A percentile compares a stretch with the other conserved stretches of the same genome.
Conservation (phyloP, 306 rosid species). For the Prunus mongolica region DNA sequence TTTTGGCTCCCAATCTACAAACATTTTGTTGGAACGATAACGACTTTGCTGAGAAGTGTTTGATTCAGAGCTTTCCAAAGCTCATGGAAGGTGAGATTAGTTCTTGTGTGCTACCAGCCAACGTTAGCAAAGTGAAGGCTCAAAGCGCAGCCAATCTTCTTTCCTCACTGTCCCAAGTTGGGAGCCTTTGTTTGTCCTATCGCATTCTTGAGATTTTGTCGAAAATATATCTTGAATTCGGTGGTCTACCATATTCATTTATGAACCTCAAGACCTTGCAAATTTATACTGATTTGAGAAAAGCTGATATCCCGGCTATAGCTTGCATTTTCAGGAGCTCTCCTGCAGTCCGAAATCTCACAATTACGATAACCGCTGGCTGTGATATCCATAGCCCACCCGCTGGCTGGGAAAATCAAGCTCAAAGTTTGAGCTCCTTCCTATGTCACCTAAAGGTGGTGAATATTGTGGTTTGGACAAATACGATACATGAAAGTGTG, state of each 20-base stretch:
- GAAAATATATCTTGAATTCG: no score
- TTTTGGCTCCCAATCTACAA: no score
- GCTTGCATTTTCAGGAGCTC: background rate
- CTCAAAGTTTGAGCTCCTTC: background rate
- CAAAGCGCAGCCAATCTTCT: no score
- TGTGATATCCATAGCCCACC: no score
- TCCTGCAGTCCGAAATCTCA: background rate
- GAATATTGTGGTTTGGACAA: background rate
- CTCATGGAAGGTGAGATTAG: background rate
- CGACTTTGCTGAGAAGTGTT: no score
- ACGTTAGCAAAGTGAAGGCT: background rate
- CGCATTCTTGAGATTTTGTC: no score
- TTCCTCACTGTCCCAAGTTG: no score
- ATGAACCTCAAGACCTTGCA: background rate
- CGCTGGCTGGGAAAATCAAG: background rate
- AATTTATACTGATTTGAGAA: background rate
- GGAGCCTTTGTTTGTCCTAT: no score
- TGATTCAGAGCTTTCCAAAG: no score
- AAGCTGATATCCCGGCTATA: background rate
- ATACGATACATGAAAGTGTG: no score
- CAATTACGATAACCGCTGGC: background rate
- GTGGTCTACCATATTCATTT: background rate
- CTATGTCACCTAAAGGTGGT: background rate
- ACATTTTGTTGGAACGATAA: no score
- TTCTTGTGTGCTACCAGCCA: no score